phyloP scores from a whole-genome alignment of 257 asterid species.

The Fraxinus anomala region DNA sequence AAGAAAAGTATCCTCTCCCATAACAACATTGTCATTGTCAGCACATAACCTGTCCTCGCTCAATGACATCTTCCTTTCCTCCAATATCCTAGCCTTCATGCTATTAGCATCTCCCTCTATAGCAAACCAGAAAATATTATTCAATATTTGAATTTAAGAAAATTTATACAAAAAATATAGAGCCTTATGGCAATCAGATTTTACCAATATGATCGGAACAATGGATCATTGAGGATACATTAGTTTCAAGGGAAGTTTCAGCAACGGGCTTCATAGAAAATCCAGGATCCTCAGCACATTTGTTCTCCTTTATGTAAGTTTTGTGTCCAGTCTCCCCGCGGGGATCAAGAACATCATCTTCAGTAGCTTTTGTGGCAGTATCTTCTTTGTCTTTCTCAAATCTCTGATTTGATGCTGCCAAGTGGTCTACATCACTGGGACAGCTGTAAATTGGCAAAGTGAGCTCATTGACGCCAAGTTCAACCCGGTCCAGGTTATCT shows the following conservation, averaged over 20 bases:
- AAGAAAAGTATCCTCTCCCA: neutral
- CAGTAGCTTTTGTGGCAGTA: constrained; percentile 21
- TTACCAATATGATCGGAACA: constrained; percentile 2
- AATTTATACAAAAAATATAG: neutral
- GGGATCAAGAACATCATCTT: constrained; percentile 25
- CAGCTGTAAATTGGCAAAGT: constrained; percentile 1
- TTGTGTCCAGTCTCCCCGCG: constrained; percentile 15
- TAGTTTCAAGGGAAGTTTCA: neutral
- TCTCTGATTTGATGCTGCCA: constrained; percentile 19
- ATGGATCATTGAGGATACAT: neutral
- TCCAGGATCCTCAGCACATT: neutral
- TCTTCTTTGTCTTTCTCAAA: constrained; percentile 13
- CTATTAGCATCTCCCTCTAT: neutral
- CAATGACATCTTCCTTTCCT: neutral
- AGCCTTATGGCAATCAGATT: neutral
- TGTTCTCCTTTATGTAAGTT: neutral
- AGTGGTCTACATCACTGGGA: constrained; percentile 16
- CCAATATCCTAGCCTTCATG: neutral
- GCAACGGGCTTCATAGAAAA: neutral
- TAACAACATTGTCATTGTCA: neutral
- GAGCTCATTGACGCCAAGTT: constrained; percentile 5
- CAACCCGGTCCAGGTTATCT: constrained; percentile 21
- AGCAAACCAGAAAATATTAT: neutral
- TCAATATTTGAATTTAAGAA: neutral
- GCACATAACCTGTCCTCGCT: neutral